A percentile compares a stretch with the other conserved stretches of the same genome.
Conservation (phyloP, 306 rosid genomes). For the Glycyrrhiza uralensis region DNA sequence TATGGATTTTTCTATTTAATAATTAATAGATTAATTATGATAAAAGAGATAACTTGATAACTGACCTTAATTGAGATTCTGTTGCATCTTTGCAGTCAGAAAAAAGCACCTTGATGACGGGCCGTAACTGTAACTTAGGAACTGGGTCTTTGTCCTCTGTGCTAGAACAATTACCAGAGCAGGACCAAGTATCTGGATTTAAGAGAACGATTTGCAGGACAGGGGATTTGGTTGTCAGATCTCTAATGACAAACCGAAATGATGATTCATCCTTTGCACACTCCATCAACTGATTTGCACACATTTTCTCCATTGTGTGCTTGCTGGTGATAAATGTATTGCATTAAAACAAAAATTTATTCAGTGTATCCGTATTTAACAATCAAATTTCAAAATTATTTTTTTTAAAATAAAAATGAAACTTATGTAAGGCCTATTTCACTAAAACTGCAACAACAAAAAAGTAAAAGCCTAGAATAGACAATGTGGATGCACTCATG, state of each 20-base stretch:
- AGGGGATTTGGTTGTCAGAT: conserved; percentile 59
- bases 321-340: conserved; percentile 45
- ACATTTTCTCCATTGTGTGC: conserved; percentile 75
- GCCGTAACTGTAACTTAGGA: conserved; percentile 52
- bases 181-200: conserved; percentile 73
- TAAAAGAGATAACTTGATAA: neutral
- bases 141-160: conserved; percentile 29
- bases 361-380: neutral
- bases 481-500: neutral
- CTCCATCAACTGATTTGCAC: conserved; percentile 66
- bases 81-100: conserved; percentile 45
- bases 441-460: neutral
- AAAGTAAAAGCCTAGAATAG: neutral
- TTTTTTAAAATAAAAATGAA: neutral
- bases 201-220: conserved; percentile 65
- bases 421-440: neutral
- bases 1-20: neutral
- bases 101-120: conserved; percentile 70
- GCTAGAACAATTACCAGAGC: conserved; percentile 51
- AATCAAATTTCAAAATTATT: conserved; percentile 4
- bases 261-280: conserved; percentile 74
- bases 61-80: conserved; percentile 69
- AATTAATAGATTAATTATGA: neutral
- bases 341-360: neutral
- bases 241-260: conserved; percentile 79